Conservation (phyloP, 2,329 filamentous ascomycete genomes). For the Pseudofabraea citricarpa region DNA sequence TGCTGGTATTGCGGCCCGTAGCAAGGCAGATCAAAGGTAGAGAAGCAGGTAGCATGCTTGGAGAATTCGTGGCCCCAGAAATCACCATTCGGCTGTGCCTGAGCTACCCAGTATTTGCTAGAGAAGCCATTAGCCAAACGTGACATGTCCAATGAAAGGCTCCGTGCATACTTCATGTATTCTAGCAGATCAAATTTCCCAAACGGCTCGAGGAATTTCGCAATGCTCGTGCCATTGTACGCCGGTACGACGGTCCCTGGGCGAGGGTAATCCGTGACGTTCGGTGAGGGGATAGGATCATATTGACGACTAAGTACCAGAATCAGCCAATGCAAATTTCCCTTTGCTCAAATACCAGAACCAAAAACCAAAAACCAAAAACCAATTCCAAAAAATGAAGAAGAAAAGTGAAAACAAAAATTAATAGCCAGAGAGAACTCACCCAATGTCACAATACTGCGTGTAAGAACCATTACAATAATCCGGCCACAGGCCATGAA, state of each 20-base stretch:
- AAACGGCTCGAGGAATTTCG: conserved; percentile 52
- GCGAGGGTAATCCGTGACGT: conserved; percentile 54
- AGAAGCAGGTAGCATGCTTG: conserved; percentile 66
- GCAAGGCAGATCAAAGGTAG: conserved; percentile 60
- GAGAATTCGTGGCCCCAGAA: conserved; percentile 66
- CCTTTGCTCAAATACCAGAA: too few relatives aligned
- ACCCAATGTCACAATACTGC: conserved; percentile 60
- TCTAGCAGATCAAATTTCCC: conserved; percentile 54
- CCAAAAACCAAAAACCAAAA: too few relatives aligned
- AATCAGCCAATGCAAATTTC: background rate
- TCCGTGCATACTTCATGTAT: conserved; percentile 51
- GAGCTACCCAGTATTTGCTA: conserved; percentile 51
- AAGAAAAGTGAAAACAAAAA: too few relatives aligned
- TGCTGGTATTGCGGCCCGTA: conserved; percentile 53
- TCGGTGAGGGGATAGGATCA: conserved; percentile 55
- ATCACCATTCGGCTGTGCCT: conserved; percentile 47
- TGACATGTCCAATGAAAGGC: too few relatives aligned
- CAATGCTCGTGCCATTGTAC: conserved; percentile 54
- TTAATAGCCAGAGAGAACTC: conserved; percentile 5
- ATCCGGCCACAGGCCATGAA: conserved; percentile 37
- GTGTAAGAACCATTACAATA: conserved; percentile 54
- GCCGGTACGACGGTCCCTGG: conserved; percentile 49
- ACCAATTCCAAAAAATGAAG: too few relatives aligned
- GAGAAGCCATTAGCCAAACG: background rate
- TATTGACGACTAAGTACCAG: conserved; percentile 46